These are phyloP conservation scores for Diutina sp. DNA, from an alignment of 1,139 yeast species.

Conservation along the genomic window DNA sequence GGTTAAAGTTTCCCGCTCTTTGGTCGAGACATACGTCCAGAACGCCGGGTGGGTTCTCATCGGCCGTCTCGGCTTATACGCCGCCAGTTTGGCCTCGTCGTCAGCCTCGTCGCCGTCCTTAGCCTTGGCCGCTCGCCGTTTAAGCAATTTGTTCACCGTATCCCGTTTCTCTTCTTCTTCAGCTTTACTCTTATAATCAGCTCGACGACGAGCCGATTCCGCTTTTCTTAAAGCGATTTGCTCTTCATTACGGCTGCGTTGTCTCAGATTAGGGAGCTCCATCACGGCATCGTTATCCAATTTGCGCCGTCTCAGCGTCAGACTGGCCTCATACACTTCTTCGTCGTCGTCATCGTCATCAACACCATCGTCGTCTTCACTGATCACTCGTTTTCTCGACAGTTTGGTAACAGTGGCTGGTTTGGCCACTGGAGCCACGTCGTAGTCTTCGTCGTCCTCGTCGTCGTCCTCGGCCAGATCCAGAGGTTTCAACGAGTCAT, in stretches of 20 bases:
- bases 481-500: constrained; percentile 12
- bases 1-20: constrained; percentile 3
- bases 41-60: constrained; percentile 24
- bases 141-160: constrained; percentile 72
- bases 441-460: constrained; percentile 6
- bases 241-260: constrained; percentile 51
- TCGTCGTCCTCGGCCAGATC: constrained; percentile 15
- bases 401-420: background rate
- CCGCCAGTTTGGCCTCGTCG: constrained; percentile 9
- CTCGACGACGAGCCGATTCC: constrained; percentile 80
- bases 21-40: constrained; percentile 16
- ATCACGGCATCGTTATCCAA: constrained; percentile 15
- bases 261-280: constrained; percentile 25
- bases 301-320: constrained; percentile 10
- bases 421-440: constrained; percentile 6
- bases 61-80: constrained; percentile 21
- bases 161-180: constrained; percentile 89
- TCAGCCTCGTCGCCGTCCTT: constrained; percentile 21
- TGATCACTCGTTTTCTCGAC: constrained; percentile 3
- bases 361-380: background rate
- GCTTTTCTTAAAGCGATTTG: constrained; percentile 73
- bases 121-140: constrained; percentile 61
- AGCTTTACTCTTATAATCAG: constrained; percentile 71
- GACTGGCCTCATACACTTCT: constrained; percentile 2
- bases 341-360: constrained; percentile 1